phyloP scores from a whole-genome alignment of 148 eudicot species.

The Polygonum aviculare region DNA sequence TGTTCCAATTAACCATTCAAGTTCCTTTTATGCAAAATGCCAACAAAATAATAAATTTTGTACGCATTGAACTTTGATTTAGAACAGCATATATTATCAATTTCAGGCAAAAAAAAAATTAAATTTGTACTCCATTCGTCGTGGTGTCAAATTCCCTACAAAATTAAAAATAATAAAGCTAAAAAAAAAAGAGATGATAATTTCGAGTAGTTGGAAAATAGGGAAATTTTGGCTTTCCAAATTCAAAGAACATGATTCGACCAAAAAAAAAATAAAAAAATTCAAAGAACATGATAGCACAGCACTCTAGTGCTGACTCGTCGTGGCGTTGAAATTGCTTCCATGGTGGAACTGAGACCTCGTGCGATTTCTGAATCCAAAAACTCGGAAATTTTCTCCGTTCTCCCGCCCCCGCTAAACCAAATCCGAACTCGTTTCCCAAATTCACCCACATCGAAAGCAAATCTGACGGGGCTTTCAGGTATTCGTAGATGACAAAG shows the following conservation, averaged over 20 bases:
- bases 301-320: not conserved
- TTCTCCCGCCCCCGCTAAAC: not conserved
- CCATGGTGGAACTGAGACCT: not conserved
- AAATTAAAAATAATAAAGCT: no score
- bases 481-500: conserved; percentile 7
- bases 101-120: not conserved
- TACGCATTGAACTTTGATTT: no score
- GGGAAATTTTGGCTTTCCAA: not conserved
- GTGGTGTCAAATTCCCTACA: not conserved
- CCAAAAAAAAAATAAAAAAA: no score
- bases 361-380: not conserved
- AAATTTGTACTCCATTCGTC: no score
- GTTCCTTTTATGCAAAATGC: not conserved
- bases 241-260: not conserved
- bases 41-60: no score
- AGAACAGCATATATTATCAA: not conserved
- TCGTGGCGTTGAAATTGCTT: not conserved
- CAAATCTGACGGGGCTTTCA: not conserved
- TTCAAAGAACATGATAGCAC: not conserved
- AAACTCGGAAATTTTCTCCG: not conserved
- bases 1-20: not conserved
- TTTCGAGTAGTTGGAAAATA: not conserved
- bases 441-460: not conserved
- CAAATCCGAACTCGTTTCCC: not conserved
- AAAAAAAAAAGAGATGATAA: not conserved